phyloP scores from a whole-genome alignment of 2,329 filamentous ascomycete genomes.

The Fusarium neocosmosporiellum region DNA sequence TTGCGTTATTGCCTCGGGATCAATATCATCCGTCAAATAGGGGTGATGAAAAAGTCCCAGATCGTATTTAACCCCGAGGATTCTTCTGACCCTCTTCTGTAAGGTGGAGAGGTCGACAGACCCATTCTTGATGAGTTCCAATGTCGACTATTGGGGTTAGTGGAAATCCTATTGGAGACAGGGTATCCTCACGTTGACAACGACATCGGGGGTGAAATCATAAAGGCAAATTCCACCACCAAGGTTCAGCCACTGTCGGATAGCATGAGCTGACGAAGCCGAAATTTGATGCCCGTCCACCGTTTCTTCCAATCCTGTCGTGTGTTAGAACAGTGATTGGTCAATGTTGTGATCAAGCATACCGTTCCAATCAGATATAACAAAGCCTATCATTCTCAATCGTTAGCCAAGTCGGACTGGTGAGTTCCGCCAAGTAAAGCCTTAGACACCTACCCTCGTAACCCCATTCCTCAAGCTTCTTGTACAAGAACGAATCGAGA shows the following conservation, averaged over 20 bases:
- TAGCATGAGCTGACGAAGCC: not conserved
- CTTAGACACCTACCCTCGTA: not conserved
- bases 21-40: not conserved
- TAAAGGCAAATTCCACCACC: not conserved
- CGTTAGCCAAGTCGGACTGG: too few species aligned
- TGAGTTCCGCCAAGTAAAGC: too few species aligned
- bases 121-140: not conserved
- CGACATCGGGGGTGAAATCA: not conserved
- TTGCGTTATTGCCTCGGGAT: not conserved
- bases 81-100: not conserved
- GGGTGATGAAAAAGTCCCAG: not conserved
- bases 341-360: not conserved
- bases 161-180: not conserved
- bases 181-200: not conserved
- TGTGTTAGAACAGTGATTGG: not conserved
- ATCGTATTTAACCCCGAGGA: not conserved
- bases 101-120: not conserved
- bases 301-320: not conserved
- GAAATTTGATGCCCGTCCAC: not conserved
- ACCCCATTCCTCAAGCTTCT: not conserved
- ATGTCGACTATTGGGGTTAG: not conserved
- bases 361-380: not conserved
- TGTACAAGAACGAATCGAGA: not conserved
- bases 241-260: not conserved
- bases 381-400: not conserved